Conservation (phyloP, 352 stramenopile genomes). For the Pythium pyrilobum region DNA sequence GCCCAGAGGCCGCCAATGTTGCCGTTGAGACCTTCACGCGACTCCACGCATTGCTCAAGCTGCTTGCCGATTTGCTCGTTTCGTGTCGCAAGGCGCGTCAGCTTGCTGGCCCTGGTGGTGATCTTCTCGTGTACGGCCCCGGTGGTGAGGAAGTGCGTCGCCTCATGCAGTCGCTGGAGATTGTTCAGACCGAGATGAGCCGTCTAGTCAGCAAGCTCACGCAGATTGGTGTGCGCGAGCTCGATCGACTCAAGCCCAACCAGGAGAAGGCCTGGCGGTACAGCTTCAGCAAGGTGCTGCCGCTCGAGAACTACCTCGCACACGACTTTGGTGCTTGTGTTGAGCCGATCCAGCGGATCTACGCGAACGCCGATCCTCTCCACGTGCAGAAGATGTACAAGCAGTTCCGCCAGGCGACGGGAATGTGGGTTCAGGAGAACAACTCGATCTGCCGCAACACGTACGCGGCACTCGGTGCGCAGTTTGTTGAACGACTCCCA, state of each 20-base stretch:
- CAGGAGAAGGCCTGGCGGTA: constrained; percentile 82
- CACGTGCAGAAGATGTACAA: constrained; percentile 86
- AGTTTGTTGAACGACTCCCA: constrained; percentile 47
- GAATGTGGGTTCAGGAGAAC: constrained; percentile 84
- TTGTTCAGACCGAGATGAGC: constrained; percentile 71
- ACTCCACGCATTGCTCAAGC: constrained; percentile 71
- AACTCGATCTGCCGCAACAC: constrained; percentile 77
- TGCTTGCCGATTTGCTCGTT: constrained; percentile 76
- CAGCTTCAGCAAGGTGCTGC: constrained; percentile 82
- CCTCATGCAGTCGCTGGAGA: constrained; percentile 79
- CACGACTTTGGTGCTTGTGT: constrained; percentile 81
- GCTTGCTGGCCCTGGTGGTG: constrained; percentile 68
- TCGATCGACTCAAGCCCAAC: constrained; percentile 83
- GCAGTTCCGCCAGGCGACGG: constrained; percentile 79
- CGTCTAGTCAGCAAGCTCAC: constrained; percentile 76
- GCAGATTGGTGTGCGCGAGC: constrained; percentile 70
- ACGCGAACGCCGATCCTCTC: constrained; percentile 70
- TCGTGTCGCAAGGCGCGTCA: constrained; percentile 80
- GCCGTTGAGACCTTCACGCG: constrained; percentile 74
- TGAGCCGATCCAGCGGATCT: constrained; percentile 85
- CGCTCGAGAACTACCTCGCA: constrained; percentile 75
- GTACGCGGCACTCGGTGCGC: constrained; percentile 52
- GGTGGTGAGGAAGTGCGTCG: constrained; percentile 76
- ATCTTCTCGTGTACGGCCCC: constrained; percentile 81
- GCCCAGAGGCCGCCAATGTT: constrained; percentile 43